Evolutionary conservation across 139 green algal genomes (phyloP).

Genomic region (Chlamydomonas sp.): DNA sequence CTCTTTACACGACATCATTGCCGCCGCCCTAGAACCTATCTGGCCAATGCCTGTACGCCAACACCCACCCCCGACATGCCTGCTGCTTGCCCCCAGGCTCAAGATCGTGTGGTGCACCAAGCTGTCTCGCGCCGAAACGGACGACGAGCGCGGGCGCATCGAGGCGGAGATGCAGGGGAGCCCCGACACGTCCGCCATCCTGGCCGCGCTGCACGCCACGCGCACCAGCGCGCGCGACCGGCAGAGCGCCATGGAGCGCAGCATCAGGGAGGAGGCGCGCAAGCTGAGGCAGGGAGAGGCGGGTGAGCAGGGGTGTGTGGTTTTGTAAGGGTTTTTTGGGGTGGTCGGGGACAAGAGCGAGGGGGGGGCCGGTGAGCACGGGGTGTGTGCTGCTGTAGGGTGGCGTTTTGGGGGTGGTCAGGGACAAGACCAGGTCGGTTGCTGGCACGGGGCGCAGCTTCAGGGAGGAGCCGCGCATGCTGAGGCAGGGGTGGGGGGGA

Average conservation of each 20-base stretch:
- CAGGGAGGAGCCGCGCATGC: constrained; percentile 86
- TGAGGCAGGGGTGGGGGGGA: constrained; percentile 58
- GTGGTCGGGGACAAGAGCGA: neutral
- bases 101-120: constrained; percentile 97
- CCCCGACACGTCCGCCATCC: constrained; percentile 71
- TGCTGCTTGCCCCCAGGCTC: constrained; percentile 39
- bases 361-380: neutral
- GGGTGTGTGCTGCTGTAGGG: no score
- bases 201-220: constrained; percentile 86
- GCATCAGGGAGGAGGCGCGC: constrained; percentile 93
- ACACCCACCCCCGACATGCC: neutral
- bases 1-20: no score
- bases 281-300: constrained; percentile 68
- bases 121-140: constrained; percentile 69
- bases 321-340: neutral
- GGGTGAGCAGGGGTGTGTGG: neutral
- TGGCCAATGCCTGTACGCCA: neutral
- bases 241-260: constrained; percentile 85
- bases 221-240: constrained; percentile 74
- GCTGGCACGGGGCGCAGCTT: constrained; percentile 82
- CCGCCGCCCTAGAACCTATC: neutral
- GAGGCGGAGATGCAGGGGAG: constrained; percentile 78
- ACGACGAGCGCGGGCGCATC: constrained; percentile 79
- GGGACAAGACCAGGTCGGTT: no score
- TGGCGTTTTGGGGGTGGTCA: no score